Conservation (phyloP, 2,329 filamentous ascomycete genomes). For the Leptographium procerum region DNA sequence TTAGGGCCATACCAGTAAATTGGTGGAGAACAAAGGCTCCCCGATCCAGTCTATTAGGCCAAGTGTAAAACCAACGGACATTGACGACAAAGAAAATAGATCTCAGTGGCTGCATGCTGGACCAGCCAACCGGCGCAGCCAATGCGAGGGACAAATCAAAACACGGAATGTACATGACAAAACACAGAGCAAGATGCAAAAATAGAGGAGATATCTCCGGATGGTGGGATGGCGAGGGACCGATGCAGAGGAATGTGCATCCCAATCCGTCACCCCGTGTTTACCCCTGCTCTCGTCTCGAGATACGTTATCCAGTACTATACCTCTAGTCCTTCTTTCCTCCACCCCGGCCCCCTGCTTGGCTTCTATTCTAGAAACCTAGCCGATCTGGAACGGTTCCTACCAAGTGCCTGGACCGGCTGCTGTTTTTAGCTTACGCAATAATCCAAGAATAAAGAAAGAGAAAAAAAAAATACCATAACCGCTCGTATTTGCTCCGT, state of each 20-base stretch:
- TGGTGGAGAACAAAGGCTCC: constrained; percentile 11
- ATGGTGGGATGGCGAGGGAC: background rate
- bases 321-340: background rate
- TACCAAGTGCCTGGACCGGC: background rate
- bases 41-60: constrained; percentile 5
- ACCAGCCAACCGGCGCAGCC: background rate
- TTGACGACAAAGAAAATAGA: constrained; percentile 7
- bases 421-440: background rate
- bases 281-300: no score
- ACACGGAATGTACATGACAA: background rate
- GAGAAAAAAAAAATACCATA: background rate
- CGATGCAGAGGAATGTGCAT: background rate
- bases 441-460: background rate
- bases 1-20: background rate
- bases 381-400: background rate
- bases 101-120: background rate
- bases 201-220: background rate
- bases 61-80: constrained; percentile 10
- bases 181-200: background rate
- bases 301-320: background rate
- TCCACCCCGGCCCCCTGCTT: background rate
- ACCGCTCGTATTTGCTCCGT: background rate
- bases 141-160: background rate
- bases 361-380: background rate
- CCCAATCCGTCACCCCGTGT: no score